Percentiles rank a stretch among this genome's conserved stretches.
These are phyloP conservation scores for Boletus vinaceobasis DNA, from an alignment of 768 basidiomycete genomes.

Conservation along the genomic window DNA sequence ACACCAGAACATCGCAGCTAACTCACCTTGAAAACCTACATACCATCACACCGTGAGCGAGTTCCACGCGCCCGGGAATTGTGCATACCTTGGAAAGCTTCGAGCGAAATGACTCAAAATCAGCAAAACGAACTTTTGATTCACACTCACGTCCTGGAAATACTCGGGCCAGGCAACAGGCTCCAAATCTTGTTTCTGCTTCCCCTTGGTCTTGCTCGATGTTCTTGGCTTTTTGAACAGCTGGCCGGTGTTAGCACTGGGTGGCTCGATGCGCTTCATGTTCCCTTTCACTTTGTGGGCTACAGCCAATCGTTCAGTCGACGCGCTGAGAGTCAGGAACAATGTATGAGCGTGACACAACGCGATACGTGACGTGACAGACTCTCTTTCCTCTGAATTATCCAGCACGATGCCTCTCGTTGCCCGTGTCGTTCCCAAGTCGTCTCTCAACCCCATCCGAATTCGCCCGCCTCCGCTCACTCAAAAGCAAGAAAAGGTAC, in stretches of 20 bases:
- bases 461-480: constrained; percentile 33
- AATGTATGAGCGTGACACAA: constrained; percentile 12
- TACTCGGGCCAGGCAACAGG: constrained; percentile 55
- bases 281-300: neutral
- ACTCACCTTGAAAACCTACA: constrained; percentile 44
- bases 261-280: constrained; percentile 16
- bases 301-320: too few species aligned
- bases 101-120: constrained; percentile 1
- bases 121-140: neutral
- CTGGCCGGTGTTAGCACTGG: neutral
- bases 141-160: constrained; percentile 47
- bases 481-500: constrained; percentile 24
- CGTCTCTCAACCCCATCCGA: constrained; percentile 18
- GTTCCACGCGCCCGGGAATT: fast-evolving
- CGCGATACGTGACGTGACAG: constrained; percentile 23
- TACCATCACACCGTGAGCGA: neutral
- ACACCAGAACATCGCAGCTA: neutral
- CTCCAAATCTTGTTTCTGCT: constrained; percentile 11
- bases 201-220: constrained; percentile 13
- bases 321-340: neutral
- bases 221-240: constrained; percentile 17
- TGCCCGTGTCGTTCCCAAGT: constrained; percentile 39
- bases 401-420: constrained; percentile 14
- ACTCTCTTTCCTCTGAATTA: neutral
- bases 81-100: constrained; percentile 59